Evolutionary conservation across 2,329 filamentous ascomycete species (phyloP), one percentile per base, ranked within the genome.

Genomic region (Ascochyta rabiei): DNA sequence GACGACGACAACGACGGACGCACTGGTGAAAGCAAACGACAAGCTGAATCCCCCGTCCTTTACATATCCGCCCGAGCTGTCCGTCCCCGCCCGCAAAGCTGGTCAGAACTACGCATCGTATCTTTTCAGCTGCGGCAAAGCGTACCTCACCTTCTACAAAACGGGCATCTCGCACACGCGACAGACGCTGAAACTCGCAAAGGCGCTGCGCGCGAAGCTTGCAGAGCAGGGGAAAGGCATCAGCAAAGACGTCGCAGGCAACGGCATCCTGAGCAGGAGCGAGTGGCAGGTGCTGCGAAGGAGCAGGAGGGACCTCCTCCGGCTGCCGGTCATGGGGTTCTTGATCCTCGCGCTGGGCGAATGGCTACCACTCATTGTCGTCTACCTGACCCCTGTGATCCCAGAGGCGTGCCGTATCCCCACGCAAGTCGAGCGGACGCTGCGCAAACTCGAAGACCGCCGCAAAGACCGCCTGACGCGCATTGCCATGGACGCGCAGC

Each of bases 61-160:
- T 41, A 95, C 91, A 0, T 87, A 89, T 19, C 89, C 93, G 0
- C 86, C 90, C 0, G 81, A 84, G 0, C 81, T 96, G 58, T 73
- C 80, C 38, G 78, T 90, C 2, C 90, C 90, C 6, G 71, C 74
- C 5, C 82, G 85, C 48, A 72, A 79, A 16, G 69, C 80, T 18
- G 67, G 75, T 7, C 72, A 82, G 26, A 76, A 77, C 24, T 69
- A 77, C 18, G 70, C 84, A 50, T 74, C 75, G 16, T 84, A 89
- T 77, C 79, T 85, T 58, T 84, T 84, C 67, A 72, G 76, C 38
- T 77, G 87, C 24, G 93, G 91, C 59, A 89, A 89, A 72, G 86
- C 89, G 46, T 96, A 96, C 75, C 65, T 89, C 9, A 76, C 76
- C 31, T 98, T 98, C 83, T 98, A 97, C 85, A 96, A 95, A 77